Evolutionary conservation across 495 filamentous ascomycete species (phyloP).

Genomic region (Penicillium egyptiacum): DNA sequence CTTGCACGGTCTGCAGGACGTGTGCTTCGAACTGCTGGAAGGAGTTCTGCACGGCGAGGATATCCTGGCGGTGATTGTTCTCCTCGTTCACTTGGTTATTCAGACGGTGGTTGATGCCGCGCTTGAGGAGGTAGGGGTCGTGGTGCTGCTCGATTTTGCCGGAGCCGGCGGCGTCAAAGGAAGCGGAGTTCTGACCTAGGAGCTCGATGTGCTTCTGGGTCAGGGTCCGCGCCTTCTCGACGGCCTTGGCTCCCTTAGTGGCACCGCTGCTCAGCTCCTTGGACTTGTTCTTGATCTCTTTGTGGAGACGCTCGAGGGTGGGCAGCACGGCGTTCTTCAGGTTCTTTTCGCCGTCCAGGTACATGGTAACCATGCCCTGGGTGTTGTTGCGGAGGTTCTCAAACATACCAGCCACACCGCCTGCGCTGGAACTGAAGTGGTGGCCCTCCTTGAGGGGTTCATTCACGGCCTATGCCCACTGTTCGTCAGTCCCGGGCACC

Average conservation of each 20-base stretch:
- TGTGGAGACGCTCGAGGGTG: conserved; percentile 83
- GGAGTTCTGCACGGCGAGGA: conserved; percentile 82
- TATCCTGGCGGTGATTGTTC: conserved; percentile 89
- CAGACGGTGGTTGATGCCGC: conserved; percentile 77
- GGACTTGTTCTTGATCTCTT: conserved; percentile 91
- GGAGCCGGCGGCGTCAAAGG: conserved; percentile 67
- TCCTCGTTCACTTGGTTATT: conserved; percentile 91
- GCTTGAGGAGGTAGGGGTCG: conserved; percentile 86
- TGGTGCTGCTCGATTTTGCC: conserved; percentile 62
- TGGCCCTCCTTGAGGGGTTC: conserved; percentile 82
- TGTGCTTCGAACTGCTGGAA: conserved; percentile 88
- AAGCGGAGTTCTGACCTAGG: conserved; percentile 76
- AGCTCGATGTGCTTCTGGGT: conserved; percentile 98
- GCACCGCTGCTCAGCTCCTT: conserved; percentile 86
- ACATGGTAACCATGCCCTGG: conserved; percentile 82
- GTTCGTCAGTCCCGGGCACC: neutral
- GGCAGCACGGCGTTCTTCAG: conserved; percentile 82
- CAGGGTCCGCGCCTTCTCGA: conserved; percentile 79
- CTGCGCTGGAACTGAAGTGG: conserved; percentile 85
- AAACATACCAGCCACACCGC: conserved; percentile 83
- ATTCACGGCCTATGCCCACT: conserved; percentile 64
- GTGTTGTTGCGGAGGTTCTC: conserved; percentile 92
- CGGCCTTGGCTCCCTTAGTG: conserved; percentile 81
- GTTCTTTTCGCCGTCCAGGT: conserved; percentile 83
- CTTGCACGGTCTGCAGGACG: conserved; percentile 78